These are phyloP conservation scores for Sclerotiophoma versabilis DNA, from an alignment of 2,329 filamentous ascomycete species.

Conservation along the genomic window DNA sequence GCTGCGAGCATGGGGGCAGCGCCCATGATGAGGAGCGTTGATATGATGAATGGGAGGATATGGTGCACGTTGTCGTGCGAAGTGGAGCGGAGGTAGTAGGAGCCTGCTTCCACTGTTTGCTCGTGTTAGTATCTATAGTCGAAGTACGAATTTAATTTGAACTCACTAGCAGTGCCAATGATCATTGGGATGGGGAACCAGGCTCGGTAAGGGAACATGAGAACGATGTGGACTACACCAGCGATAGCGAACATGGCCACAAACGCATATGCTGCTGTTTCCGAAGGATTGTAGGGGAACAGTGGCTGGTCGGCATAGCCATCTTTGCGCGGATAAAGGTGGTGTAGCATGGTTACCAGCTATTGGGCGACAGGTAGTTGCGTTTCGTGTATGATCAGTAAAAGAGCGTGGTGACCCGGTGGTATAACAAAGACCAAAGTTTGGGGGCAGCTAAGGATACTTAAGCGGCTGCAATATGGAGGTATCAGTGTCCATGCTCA, in stretches of 20 bases:
- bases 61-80: conserved; percentile 14
- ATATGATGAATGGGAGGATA: conserved; percentile 48
- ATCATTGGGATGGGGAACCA: conserved; percentile 61
- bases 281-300: conserved; percentile 14
- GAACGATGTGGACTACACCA: conserved; percentile 10
- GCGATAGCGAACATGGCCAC: conserved; percentile 13
- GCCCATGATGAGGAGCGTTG: conserved; percentile 54
- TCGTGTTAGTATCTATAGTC: background rate
- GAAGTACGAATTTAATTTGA: too few species aligned
- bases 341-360: background rate
- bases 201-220: conserved; percentile 10
- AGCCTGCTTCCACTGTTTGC: conserved; percentile 18
- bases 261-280: conserved; percentile 11
- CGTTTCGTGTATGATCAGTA: background rate
- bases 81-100: conserved; percentile 21
- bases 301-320: conserved; percentile 15
- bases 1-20: conserved; percentile 57
- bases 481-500: background rate
- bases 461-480: background rate
- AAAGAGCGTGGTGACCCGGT: background rate
- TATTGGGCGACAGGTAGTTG: background rate
- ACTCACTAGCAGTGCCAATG: conserved; percentile 58
- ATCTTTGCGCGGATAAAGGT: background rate
- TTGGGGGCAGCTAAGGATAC: background rate
- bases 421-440: background rate